Percentiles rank a stretch among this genome's conserved stretches.
phyloP scores from a whole-genome alignment of 768 basidiomycete species.

The Russula vinacea region DNA sequence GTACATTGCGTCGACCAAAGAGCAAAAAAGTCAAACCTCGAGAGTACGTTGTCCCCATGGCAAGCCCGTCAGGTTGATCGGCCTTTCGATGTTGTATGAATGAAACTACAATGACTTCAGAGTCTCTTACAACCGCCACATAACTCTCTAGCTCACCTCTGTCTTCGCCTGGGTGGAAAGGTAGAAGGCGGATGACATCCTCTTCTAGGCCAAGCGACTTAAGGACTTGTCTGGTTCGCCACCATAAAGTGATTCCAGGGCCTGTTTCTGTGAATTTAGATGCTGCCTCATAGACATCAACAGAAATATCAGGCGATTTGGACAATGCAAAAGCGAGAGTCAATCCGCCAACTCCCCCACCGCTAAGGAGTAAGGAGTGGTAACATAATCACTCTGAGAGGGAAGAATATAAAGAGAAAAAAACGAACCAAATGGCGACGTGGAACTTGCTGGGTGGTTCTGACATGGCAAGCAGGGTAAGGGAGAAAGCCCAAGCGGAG shows the following conservation, averaged over 20 bases:
- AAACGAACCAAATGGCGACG: slow-evolving; percentile 47
- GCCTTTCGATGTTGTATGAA: slow-evolving; percentile 58
- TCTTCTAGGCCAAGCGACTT: slow-evolving; percentile 33
- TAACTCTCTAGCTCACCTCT: slow-evolving; percentile 7
- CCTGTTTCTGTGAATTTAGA: slow-evolving; percentile 35
- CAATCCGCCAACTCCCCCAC: slow-evolving; percentile 37
- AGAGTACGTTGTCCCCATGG: slow-evolving; percentile 52
- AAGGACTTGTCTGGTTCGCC: slow-evolving; percentile 36
- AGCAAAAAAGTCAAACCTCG: slow-evolving; percentile 44
- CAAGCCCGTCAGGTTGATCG: slow-evolving; percentile 52
- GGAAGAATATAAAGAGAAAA: slow-evolving; percentile 21
- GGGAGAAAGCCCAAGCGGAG: not conserved
- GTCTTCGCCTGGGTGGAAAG: slow-evolving; percentile 31
- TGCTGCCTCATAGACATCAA: slow-evolving; percentile 39
- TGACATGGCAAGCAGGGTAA: not conserved
- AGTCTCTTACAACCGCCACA: not conserved
- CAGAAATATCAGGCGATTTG: slow-evolving; percentile 31
- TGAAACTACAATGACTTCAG: slow-evolving; percentile 40
- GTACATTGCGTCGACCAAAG: not conserved
- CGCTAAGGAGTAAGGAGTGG: slow-evolving; percentile 20
- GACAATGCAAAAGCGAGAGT: slow-evolving; percentile 35
- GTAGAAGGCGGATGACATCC: slow-evolving; percentile 31
- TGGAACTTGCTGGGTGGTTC: slow-evolving; percentile 4
- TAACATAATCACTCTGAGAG: not conserved
- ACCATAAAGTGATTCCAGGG: slow-evolving; percentile 40